These are phyloP conservation scores for Lachancea meyersii DNA, from an alignment of 805 yeast species.

Conservation along the genomic window DNA sequence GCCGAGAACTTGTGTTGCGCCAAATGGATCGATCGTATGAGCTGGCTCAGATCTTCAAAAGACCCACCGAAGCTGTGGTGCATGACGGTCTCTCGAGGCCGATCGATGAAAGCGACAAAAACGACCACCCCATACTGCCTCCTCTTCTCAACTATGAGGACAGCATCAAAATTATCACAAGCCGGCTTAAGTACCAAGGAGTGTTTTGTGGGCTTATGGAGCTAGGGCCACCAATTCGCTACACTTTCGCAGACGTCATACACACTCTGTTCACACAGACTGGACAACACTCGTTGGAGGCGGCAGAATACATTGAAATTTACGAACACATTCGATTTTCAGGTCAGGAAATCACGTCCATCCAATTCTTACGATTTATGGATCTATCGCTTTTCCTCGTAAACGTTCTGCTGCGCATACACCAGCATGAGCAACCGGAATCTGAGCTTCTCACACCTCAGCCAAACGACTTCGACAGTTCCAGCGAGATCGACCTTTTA, in stretches of 20 bases:
- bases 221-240: slow-evolving; percentile 20
- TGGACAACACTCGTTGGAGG: slow-evolving; percentile 15
- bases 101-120: slow-evolving; percentile 23
- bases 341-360: slow-evolving; percentile 50
- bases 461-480: slow-evolving; percentile 1
- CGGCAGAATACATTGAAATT: slow-evolving; percentile 37
- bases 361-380: slow-evolving; percentile 57
- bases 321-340: slow-evolving; percentile 70
- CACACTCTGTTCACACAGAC: slow-evolving; percentile 18
- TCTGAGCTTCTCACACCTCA: background rate
- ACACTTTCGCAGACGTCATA: slow-evolving; percentile 25
- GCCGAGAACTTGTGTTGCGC: slow-evolving; percentile 36
- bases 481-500: background rate
- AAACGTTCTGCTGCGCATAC: slow-evolving; percentile 21
- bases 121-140: slow-evolving; percentile 29
- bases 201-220: slow-evolving; percentile 34
- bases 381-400: slow-evolving; percentile 35
- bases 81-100: slow-evolving; percentile 52
- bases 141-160: slow-evolving; percentile 44
- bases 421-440: slow-evolving; percentile 3
- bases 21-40: slow-evolving; percentile 40
- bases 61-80: slow-evolving; percentile 38
- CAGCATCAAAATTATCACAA: slow-evolving; percentile 53
- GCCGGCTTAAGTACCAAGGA: slow-evolving; percentile 48
- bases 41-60: slow-evolving; percentile 35